Evolutionary conservation across 1,284 basidiomycete genomes (phyloP).

Genomic region (Ceratobasidium sp.): DNA sequence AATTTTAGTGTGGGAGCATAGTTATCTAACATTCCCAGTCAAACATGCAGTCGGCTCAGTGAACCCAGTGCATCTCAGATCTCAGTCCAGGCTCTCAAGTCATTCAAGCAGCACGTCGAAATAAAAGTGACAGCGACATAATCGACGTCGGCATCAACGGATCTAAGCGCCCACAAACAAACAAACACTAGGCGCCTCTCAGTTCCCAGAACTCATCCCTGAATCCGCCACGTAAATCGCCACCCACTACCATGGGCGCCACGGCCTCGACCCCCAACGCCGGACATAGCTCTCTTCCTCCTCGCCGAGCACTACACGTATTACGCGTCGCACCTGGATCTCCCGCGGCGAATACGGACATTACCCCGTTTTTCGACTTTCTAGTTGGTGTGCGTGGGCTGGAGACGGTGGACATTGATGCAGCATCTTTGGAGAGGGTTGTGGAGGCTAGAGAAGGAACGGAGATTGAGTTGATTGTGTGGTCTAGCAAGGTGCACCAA

Average conservation of each 20-base stretch:
- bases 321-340: constrained; percentile 88
- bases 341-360: constrained; percentile 82
- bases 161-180: too few species aligned
- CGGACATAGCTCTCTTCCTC: constrained; percentile 64
- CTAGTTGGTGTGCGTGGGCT: constrained; percentile 87
- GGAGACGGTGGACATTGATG: constrained; percentile 64
- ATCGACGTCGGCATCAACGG: too few species aligned
- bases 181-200: too few species aligned
- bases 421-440: constrained; percentile 78
- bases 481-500: constrained; percentile 88
- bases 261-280: constrained; percentile 58
- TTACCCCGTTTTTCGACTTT: constrained; percentile 98
- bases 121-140: too few species aligned
- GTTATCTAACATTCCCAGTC: too few species aligned
- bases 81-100: too few species aligned
- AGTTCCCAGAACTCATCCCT: too few species aligned
- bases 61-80: too few species aligned
- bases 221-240: constrained; percentile 17
- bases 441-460: constrained; percentile 90
- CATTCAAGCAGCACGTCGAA: too few species aligned
- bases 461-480: constrained; percentile 81
- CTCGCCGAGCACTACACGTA: constrained; percentile 77
- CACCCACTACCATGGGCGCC: constrained; percentile 41
- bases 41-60: too few species aligned
- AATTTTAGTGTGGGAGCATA: too few species aligned